Conservation (phyloP, 2,329 filamentous ascomycete genomes). For the Bipolaris cookei region DNA sequence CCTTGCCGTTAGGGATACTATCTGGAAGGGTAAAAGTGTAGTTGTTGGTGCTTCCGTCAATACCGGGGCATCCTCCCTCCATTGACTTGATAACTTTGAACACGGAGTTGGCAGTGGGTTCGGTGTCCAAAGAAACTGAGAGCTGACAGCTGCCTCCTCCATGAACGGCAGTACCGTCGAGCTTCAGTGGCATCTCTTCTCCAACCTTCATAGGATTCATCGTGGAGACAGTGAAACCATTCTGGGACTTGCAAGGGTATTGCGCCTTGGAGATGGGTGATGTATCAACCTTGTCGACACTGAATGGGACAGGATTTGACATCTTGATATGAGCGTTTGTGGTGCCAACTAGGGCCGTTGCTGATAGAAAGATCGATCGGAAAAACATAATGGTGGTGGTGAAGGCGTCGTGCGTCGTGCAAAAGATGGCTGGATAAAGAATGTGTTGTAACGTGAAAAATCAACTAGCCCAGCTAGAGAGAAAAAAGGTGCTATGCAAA, state of each 20-base stretch:
- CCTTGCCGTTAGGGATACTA: slow-evolving; percentile 75
- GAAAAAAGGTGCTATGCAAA: neutral
- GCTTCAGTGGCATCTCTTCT: slow-evolving; percentile 64
- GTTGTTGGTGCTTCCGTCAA: slow-evolving; percentile 62
- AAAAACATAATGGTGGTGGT: slow-evolving; percentile 55
- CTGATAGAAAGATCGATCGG: slow-evolving; percentile 59
- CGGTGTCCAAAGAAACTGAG: slow-evolving; percentile 71
- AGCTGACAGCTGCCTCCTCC: slow-evolving; percentile 93
- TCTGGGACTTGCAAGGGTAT: slow-evolving; percentile 71
- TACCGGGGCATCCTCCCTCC: slow-evolving; percentile 81
- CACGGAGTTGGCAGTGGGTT: slow-evolving; percentile 59
- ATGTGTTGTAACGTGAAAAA: slow-evolving; percentile 4
- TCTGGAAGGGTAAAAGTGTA: slow-evolving; percentile 76
- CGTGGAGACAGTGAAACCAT: slow-evolving; percentile 37
- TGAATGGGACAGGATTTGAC: slow-evolving; percentile 69
- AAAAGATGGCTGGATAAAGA: slow-evolving; percentile 22
- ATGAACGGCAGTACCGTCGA: slow-evolving; percentile 77
- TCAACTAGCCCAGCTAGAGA: slow-evolving; percentile 43
- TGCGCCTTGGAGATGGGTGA: slow-evolving; percentile 66
- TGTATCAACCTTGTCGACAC: slow-evolving; percentile 61
- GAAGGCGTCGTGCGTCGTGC: slow-evolving; percentile 15
- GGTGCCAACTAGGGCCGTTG: slow-evolving; percentile 60
- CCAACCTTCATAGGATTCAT: slow-evolving; percentile 66
- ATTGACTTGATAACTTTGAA: slow-evolving; percentile 93
- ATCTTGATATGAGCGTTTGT: slow-evolving; percentile 79